Percentiles rank a stretch among this genome's conserved stretches.
Evolutionary conservation across 2,329 filamentous ascomycete species (phyloP).

Genomic region (Parafenestella ontariensis): DNA sequence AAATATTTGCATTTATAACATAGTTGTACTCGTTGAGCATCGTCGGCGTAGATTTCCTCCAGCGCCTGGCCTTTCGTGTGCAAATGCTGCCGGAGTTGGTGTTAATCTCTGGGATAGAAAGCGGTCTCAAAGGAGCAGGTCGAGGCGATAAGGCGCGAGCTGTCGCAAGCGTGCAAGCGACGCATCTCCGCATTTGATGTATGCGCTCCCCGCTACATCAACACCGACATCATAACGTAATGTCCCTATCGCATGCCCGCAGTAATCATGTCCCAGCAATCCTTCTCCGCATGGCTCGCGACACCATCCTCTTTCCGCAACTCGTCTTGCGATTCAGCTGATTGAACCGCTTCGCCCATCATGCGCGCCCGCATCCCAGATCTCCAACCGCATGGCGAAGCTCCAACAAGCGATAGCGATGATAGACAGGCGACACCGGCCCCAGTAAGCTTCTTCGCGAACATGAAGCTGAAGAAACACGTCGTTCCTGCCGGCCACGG

Average conservation of each 20-base stretch:
- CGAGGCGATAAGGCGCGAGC: no score
- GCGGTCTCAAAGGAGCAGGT: no score
- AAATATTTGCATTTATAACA: no score
- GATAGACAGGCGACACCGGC: not conserved
- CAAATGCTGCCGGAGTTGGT: no score
- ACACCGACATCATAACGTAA: conserved; percentile 2
- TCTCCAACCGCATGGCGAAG: not conserved
- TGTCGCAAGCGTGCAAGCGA: not conserved
- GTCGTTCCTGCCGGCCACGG: conserved; percentile 16
- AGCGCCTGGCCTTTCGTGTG: no score
- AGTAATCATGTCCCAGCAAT: not conserved
- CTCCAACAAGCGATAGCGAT: not conserved
- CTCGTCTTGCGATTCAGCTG: not conserved
- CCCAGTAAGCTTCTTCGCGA: not conserved
- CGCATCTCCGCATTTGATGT: not conserved
- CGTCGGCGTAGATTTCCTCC: no score
- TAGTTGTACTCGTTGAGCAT: no score
- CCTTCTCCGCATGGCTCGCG: not conserved
- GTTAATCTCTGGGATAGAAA: no score
- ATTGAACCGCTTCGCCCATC: not conserved
- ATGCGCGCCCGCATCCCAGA: not conserved
- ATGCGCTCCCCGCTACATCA: not conserved
- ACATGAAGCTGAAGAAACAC: not conserved
- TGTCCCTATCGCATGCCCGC: not conserved
- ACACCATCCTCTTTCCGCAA: not conserved